These are phyloP conservation scores for Biscogniauxia mediterranea DNA, from an alignment of 2,329 filamentous ascomycete species.

Conservation along the genomic window DNA sequence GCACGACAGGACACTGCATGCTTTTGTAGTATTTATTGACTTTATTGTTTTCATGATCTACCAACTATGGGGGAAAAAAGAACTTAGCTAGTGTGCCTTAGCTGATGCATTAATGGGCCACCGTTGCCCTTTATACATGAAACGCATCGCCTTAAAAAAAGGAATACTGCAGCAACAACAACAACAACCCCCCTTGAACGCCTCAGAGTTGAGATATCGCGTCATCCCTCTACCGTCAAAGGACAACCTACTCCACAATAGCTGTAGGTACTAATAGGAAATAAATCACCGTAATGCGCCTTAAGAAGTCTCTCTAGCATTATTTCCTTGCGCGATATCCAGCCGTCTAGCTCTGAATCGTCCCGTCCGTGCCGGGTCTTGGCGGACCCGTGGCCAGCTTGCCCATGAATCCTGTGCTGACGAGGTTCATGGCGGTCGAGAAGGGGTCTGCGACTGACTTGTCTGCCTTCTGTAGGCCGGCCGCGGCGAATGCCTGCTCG, in stretches of 20 bases:
- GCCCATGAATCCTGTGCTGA: constrained; percentile 32
- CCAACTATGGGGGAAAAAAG: no score
- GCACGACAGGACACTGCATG: neutral
- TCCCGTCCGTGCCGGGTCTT: constrained; percentile 30
- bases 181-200: neutral
- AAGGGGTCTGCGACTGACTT: constrained; percentile 30
- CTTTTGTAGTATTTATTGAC: neutral
- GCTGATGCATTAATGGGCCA: neutral
- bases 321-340: neutral
- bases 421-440: constrained; percentile 28
- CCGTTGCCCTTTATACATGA: neutral
- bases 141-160: neutral
- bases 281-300: neutral
- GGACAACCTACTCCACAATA: neutral
- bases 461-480: constrained; percentile 25
- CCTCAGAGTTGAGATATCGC: neutral
- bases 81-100: neutral
- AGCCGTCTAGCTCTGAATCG: constrained; percentile 20
- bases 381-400: constrained; percentile 31
- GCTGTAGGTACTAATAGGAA: neutral
- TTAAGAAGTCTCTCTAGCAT: neutral
- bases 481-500: constrained; percentile 61
- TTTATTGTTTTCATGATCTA: neutral
- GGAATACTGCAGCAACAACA: neutral
- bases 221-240: neutral